These are phyloP conservation scores for Evernia prunastri DNA, from an alignment of 495 filamentous ascomycete species.

Conservation along the genomic window DNA sequence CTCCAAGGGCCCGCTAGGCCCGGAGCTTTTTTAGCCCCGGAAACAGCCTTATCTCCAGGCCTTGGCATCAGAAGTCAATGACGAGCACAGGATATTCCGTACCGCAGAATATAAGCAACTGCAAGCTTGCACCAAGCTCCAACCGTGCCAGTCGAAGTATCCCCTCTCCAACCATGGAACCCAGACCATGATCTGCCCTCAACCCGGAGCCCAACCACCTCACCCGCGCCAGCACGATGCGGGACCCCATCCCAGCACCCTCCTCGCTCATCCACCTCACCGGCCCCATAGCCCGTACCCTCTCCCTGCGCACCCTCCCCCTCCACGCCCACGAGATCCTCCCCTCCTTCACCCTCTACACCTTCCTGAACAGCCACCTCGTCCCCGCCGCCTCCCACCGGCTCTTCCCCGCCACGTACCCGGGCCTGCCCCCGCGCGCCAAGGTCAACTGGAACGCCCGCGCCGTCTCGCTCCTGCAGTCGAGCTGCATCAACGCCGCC, in stretches of 20 bases:
- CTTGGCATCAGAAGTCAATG: background rate
- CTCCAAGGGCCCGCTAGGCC: too few relatives aligned
- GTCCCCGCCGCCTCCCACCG: slow-evolving; percentile 65
- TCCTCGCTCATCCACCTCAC: slow-evolving; percentile 37
- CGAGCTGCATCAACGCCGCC: slow-evolving; percentile 63
- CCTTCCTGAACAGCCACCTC: slow-evolving; percentile 61
- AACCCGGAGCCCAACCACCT: background rate
- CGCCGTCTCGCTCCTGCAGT: slow-evolving; percentile 88
- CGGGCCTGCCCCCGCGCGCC: slow-evolving; percentile 56
- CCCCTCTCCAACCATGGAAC: background rate
- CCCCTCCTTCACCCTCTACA: slow-evolving; percentile 68
- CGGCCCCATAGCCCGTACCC: slow-evolving; percentile 41
- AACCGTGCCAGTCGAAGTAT: background rate
- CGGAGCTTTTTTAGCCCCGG: background rate
- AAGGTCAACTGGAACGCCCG: slow-evolving; percentile 94
- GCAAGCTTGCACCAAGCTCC: background rate
- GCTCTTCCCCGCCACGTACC: slow-evolving; percentile 67
- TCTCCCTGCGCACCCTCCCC: slow-evolving; percentile 64
- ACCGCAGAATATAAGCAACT: background rate
- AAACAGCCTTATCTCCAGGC: background rate
- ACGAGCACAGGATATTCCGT: background rate
- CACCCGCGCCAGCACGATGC: slow-evolving; percentile 41
- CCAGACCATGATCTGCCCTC: background rate
- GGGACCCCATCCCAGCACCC: slow-evolving; percentile 61
- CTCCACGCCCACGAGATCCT: slow-evolving; percentile 87